Evolutionary conservation across 2,329 filamentous ascomycete species (phyloP), one percentile per base, ranked within the genome.

Genomic region (Achaetomium macrosporum): DNA sequence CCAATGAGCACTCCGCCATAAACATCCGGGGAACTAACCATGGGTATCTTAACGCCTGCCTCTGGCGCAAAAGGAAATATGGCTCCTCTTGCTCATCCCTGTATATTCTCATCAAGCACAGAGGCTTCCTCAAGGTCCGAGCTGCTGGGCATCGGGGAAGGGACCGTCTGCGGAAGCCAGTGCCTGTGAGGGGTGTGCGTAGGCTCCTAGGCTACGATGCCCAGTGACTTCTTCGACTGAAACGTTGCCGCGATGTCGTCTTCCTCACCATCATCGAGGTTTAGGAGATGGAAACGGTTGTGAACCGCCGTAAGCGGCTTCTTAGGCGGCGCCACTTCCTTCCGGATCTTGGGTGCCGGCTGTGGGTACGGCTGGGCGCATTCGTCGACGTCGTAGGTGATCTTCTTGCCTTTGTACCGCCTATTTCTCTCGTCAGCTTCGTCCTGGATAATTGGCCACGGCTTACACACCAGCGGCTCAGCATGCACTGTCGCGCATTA

Each of bases 401-500:
- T 85, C 57, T 77, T 83, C 55, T 77, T 82, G 19, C 79, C 76
- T 64, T 84, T 88, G 71, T 93, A 95, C 30, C 76, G 77, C 13
- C 79, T 81, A 52, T 70, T 67, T 0, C 7, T 13, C 19, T 13
- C 25, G 50, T 60, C 39, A 60, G 53, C 41, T 17, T n/a, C 17
- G n/a, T n/a, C 2, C 35, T 11, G 19, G 31, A 29, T 25, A 40
- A 25, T 13, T n/a, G 5, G 13, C 7, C 3, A 5, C 35, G 11
- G 13, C 15, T 7, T 57, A 69, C 76, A 64, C 65, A 80, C 77
- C 59, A 58, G 50, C 76, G 72, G 57, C 77, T 82, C 79, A 86
- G 84, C 85, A 95, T 87, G 70, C 88, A 93, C 10, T 81, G 87
- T 16, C 82, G 79, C 9, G 88, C 88, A 68, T 85, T 88, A 48